Percentiles rank a stretch among this genome's conserved stretches.
These are phyloP conservation scores for Lentinula raphanica DNA, from an alignment of 768 basidiomycete species.

Conservation along the genomic window DNA sequence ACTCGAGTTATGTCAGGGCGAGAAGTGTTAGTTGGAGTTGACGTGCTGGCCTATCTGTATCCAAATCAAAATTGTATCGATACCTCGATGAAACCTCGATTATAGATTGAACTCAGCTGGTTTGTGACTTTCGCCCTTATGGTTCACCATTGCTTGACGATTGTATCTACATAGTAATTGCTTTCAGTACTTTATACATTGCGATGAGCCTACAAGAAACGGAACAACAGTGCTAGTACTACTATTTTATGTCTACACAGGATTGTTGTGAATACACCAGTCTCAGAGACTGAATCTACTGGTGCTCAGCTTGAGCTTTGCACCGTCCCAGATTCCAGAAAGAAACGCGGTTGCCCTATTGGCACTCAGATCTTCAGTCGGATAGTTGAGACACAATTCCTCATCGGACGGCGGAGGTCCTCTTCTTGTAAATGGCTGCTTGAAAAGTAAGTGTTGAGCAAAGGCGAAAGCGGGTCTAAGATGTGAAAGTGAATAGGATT, in stretches of 20 bases:
- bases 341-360: constrained; percentile 18
- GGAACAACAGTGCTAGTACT: too few relatives aligned
- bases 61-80: neutral
- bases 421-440: constrained; percentile 38
- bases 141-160: too few relatives aligned
- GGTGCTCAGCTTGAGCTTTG: neutral
- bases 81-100: too few relatives aligned
- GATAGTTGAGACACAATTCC: constrained; percentile 16
- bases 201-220: too few relatives aligned
- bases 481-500: neutral
- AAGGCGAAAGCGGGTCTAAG: constrained; percentile 49
- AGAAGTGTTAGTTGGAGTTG: constrained; percentile 12
- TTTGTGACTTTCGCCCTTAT: too few relatives aligned
- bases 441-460: constrained; percentile 50
- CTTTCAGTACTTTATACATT: too few relatives aligned
- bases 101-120: too few relatives aligned
- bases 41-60: neutral
- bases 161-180: too few relatives aligned
- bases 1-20: constrained; percentile 12
- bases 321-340: constrained; percentile 10
- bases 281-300: constrained; percentile 3
- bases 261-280: too few relatives aligned
- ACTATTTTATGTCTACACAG: too few relatives aligned
- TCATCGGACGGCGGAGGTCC: constrained; percentile 17
- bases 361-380: constrained; percentile 6